phyloP scores from a whole-genome alignment of 23 red algal genomes.

The Gracilaria gracilis region DNA sequence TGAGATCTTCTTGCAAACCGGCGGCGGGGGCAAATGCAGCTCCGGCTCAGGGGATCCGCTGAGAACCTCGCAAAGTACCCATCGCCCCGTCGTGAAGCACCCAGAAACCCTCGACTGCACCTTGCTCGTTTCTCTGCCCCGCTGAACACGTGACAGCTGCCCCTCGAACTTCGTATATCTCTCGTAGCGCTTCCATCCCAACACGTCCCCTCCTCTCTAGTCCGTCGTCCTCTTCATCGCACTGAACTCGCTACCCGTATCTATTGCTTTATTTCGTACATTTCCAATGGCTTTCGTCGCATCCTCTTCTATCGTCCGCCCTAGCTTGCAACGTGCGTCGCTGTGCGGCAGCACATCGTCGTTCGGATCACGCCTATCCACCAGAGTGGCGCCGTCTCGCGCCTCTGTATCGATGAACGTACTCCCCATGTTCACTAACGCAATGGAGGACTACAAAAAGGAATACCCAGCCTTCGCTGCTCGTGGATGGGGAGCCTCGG shows the following conservation, averaged over 20 bases:
- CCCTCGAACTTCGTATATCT: too few relatives aligned
- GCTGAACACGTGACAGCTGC: too few relatives aligned
- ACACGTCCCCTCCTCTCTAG: too few relatives aligned
- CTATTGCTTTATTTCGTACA: neutral
- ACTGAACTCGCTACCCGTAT: neutral
- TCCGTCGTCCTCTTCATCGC: neutral
- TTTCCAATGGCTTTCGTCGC: slow-evolving; percentile 72
- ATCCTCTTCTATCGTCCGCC: slow-evolving; percentile 50
- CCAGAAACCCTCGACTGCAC: slow-evolving; percentile 12
- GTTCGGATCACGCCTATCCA: slow-evolving; percentile 32
- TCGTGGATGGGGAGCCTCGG: slow-evolving; percentile 87
- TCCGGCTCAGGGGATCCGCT: neutral
- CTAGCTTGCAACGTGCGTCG: slow-evolving; percentile 35
- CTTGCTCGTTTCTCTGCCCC: too few relatives aligned
- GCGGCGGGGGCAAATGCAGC: neutral
- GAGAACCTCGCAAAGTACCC: neutral
- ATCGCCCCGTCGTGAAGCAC: neutral
- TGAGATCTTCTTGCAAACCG: slow-evolving; percentile 35
- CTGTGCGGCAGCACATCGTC: slow-evolving; percentile 41
- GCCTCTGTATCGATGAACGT: slow-evolving; percentile 27
- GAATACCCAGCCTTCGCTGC: slow-evolving; percentile 88
- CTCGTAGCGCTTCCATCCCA: neutral
- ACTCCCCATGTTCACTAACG: slow-evolving; percentile 80
- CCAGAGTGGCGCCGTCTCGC: slow-evolving; percentile 16
- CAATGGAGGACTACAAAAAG: slow-evolving; percentile 88